phyloP scores from a whole-genome alignment of 2,329 filamentous ascomycete species.

The Pezicula neosporulosa region DNA sequence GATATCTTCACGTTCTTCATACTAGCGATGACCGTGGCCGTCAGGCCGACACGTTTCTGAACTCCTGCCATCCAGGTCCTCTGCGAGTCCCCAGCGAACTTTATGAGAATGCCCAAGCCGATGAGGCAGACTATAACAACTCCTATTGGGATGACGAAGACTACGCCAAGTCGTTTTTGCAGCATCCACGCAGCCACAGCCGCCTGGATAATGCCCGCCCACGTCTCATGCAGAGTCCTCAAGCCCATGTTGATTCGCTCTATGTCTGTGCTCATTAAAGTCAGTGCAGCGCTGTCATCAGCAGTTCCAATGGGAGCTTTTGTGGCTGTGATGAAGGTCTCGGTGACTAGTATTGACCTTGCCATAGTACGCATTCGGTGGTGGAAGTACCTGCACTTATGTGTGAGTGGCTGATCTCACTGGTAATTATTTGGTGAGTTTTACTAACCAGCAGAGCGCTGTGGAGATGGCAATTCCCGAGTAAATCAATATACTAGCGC shows the following conservation, averaged over 20 bases:
- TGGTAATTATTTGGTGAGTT: background rate
- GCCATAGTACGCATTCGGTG: constrained; percentile 39
- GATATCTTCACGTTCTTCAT: constrained; percentile 38
- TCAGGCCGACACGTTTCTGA: constrained; percentile 34
- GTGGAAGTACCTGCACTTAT: constrained; percentile 13
- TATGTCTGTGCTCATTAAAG: constrained; percentile 43
- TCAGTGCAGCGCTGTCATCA: constrained; percentile 34
- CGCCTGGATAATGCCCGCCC: constrained; percentile 31
- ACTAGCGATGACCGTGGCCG: constrained; percentile 31
- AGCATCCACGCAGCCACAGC: constrained; percentile 24
- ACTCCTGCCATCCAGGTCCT: constrained; percentile 34
- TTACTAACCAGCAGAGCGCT: constrained; percentile 7
- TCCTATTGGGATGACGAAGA: constrained; percentile 39
- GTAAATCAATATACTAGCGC: constrained; percentile 16
- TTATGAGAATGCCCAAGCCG: constrained; percentile 11
- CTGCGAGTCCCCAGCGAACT: constrained; percentile 14
- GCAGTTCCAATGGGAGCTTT: constrained; percentile 23
- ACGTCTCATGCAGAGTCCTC: constrained; percentile 29
- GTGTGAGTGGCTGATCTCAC: background rate
- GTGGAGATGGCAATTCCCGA: constrained; percentile 5
- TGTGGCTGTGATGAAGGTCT: constrained; percentile 46
- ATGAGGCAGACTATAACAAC: constrained; percentile 34
- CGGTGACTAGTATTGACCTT: constrained; percentile 36
- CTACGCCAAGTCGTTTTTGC: constrained; percentile 36
- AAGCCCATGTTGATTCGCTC: constrained; percentile 28